Percentiles rank a stretch among this genome's conserved stretches.
phyloP scores from a whole-genome alignment of 208 protist species.

The Phytomonas francai region DNA sequence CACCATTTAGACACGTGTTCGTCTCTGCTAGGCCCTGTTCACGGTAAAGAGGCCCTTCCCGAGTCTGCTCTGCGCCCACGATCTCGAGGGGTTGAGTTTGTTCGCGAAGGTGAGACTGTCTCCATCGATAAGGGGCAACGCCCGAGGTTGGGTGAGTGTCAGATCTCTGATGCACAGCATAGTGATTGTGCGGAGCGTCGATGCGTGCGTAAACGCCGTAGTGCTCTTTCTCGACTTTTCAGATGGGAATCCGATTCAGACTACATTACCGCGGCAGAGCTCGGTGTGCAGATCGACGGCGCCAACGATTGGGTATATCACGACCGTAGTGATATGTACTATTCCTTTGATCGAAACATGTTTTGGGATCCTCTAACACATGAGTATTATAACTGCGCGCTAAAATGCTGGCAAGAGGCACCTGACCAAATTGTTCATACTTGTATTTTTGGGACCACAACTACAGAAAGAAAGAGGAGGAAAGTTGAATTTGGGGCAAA shows the following conservation, averaged over 20 bases:
- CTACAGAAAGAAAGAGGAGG: not conserved
- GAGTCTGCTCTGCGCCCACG: not conserved
- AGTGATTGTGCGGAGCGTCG: not conserved
- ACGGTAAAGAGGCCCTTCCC: not conserved
- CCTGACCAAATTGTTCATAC: slow-evolving; percentile 22
- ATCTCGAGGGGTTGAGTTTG: not conserved
- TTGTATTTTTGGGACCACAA: not conserved
- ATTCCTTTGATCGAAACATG: slow-evolving; percentile 56
- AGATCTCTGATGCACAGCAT: not conserved
- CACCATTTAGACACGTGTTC: not conserved
- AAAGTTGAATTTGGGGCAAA: not conserved
- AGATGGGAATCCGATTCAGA: slow-evolving; percentile 23
- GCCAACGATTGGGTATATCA: slow-evolving; percentile 82
- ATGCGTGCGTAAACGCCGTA: slow-evolving; percentile 10
- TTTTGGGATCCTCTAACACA: slow-evolving; percentile 75
- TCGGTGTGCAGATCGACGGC: slow-evolving; percentile 58
- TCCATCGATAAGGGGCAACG: not conserved
- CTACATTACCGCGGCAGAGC: slow-evolving; percentile 63
- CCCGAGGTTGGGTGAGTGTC: not conserved
- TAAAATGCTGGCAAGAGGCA: slow-evolving; percentile 64
- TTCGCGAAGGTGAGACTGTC: not conserved
- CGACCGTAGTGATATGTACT: slow-evolving; percentile 75
- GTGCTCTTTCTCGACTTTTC: slow-evolving; percentile 19
- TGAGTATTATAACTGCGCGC: slow-evolving; percentile 61
- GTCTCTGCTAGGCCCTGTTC: not conserved